Evolutionary conservation across 2,329 filamentous ascomycete genomes (phyloP).

Genomic region (Graphilbum sp.): DNA sequence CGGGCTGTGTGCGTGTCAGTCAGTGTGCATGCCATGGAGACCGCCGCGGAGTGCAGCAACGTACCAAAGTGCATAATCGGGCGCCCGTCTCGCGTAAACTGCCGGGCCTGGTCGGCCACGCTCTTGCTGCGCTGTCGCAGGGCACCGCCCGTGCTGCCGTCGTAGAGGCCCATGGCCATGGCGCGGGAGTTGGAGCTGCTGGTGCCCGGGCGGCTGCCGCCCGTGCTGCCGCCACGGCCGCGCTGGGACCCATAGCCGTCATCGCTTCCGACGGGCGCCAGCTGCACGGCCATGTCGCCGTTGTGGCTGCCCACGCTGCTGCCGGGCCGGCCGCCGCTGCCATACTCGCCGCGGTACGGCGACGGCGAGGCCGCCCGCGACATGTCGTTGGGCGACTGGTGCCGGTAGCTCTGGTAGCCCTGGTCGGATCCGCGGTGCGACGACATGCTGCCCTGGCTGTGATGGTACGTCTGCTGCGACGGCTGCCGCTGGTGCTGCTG

Average conservation of each 20-base stretch:
- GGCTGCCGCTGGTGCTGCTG: constrained; percentile 15
- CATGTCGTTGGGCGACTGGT: constrained; percentile 32
- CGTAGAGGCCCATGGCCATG: constrained; percentile 43
- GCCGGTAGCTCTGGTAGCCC: constrained; percentile 27
- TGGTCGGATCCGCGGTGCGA: constrained; percentile 29
- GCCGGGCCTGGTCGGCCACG: constrained; percentile 63
- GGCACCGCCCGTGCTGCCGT: constrained; percentile 27
- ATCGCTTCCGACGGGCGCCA: constrained; percentile 29
- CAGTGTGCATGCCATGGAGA: not conserved
- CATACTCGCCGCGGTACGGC: constrained; percentile 18
- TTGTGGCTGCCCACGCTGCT: constrained; percentile 26
- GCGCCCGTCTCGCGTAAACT: constrained; percentile 72
- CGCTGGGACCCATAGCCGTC: constrained; percentile 43
- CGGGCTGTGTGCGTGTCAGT: constrained; percentile 58
- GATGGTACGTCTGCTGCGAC: constrained; percentile 18
- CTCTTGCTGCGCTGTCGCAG: constrained; percentile 59
- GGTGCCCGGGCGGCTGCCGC: constrained; percentile 29
- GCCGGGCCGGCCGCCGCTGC: constrained; percentile 22
- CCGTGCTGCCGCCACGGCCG: constrained; percentile 30
- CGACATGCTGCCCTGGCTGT: constrained; percentile 10
- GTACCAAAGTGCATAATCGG: constrained; percentile 88
- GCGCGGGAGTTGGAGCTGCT: constrained; percentile 24
- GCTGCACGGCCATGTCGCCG: constrained; percentile 51
- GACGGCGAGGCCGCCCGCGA: constrained; percentile 31
- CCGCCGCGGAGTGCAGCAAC: constrained; percentile 16